Conservation (phyloP, 257 asterid genomes). For the Salvia splendens region DNA sequence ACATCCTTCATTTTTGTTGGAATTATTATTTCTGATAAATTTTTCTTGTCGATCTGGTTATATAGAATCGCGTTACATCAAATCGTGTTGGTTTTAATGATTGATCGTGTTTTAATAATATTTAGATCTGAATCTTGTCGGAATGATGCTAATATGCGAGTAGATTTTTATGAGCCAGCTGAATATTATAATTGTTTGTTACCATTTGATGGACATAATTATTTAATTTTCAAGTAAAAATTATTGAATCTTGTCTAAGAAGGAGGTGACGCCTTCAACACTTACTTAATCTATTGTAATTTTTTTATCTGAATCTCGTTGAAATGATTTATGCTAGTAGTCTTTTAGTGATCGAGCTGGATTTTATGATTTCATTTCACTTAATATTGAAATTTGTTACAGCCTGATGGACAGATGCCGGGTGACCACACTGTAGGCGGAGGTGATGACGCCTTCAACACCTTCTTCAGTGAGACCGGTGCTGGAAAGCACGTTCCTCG, state of each 20-base stretch:
- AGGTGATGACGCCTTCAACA: slow-evolving; percentile 95
- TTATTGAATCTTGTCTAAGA: too few species aligned
- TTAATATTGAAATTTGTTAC: neutral
- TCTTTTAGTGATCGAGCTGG: too few species aligned
- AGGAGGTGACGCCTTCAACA: too few species aligned
- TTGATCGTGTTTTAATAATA: too few species aligned
- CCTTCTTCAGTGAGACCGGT: slow-evolving; percentile 93
- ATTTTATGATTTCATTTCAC: neutral
- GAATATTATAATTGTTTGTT: too few species aligned
- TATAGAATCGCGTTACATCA: neutral
- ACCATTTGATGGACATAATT: too few species aligned
- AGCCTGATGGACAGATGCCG: slow-evolving; percentile 98
- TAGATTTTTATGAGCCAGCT: neutral
- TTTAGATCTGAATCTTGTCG: neutral
- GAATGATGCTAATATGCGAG: neutral
- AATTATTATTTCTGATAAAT: neutral
- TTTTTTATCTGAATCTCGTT: too few species aligned
- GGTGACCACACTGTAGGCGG: slow-evolving; percentile 84
- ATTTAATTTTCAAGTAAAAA: too few species aligned
- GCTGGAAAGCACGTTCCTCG: slow-evolving; percentile 98
- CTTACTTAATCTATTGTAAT: too few species aligned
- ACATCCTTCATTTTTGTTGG: neutral
- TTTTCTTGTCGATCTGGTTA: slow-evolving; percentile 21
- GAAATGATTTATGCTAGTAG: too few species aligned
- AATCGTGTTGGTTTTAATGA: neutral